Conservation (phyloP, 1,139 yeast genomes). For the Lizanozyma gosingica region DNA sequence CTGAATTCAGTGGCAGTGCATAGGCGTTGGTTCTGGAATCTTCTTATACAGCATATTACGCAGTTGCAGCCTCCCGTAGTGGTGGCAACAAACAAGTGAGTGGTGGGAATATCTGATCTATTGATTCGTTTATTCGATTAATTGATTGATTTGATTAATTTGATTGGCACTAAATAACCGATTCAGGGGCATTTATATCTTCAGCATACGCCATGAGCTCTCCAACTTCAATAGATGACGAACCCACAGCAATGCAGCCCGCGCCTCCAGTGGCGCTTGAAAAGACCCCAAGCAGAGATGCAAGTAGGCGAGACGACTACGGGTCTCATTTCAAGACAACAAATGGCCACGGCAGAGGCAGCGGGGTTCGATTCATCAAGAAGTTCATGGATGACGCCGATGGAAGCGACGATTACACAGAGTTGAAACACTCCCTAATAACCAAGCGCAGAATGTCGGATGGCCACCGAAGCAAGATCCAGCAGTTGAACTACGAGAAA, state of each 20-base stretch:
- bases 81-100: no score
- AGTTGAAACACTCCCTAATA: slow-evolving; percentile 27
- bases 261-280: neutral
- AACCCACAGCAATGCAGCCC: neutral
- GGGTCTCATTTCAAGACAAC: neutral
- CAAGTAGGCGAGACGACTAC: no score
- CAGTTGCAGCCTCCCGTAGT: no score
- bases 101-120: no score
- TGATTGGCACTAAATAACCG: no score
- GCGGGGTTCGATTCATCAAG: neutral
- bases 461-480: slow-evolving; percentile 14
- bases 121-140: no score
- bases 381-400: slow-evolving; percentile 20
- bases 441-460: slow-evolving; percentile 17
- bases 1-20: no score
- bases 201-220: no score
- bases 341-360: neutral
- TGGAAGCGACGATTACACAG: slow-evolving; percentile 25
- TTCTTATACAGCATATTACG: no score
- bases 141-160: no score
- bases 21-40: no score
- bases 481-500: slow-evolving; percentile 16
- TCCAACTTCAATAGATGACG: neutral
- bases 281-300: neutral
- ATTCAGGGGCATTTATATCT: no score